These are phyloP conservation scores for Trichosporon ovoides DNA, from an alignment of 1,284 basidiomycete species.

Conservation along the genomic window DNA sequence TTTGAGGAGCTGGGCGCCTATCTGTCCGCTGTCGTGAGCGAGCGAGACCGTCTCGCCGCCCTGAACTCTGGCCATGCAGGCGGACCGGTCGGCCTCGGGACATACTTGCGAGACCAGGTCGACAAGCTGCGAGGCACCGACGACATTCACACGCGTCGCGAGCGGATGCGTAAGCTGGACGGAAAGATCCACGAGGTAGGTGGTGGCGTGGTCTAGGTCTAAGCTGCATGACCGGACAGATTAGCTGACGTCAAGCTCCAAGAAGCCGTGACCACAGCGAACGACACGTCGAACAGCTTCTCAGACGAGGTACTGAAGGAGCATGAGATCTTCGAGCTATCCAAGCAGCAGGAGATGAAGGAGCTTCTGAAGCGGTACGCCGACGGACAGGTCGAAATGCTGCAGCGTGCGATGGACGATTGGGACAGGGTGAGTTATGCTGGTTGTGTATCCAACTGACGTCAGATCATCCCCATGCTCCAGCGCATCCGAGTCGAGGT, in stretches of 20 bases:
- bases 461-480: constrained; percentile 68
- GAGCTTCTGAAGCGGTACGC: constrained; percentile 82
- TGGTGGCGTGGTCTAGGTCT: constrained; percentile 10
- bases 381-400: constrained; percentile 91
- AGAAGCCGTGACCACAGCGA: constrained; percentile 89
- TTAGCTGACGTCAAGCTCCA: constrained; percentile 60
- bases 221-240: not conserved
- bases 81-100: constrained; percentile 64
- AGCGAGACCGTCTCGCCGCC: constrained; percentile 85
- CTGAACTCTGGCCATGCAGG: constrained; percentile 58
- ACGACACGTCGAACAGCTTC: constrained; percentile 92
- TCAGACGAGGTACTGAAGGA: constrained; percentile 89
- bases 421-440: constrained; percentile 61
- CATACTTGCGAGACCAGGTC: constrained; percentile 89
- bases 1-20: constrained; percentile 97
- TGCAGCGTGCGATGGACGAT: constrained; percentile 82
- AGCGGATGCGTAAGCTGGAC: constrained; percentile 88
- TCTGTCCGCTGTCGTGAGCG: constrained; percentile 79
- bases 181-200: constrained; percentile 86
- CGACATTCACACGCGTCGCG: constrained; percentile 77
- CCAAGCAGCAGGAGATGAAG: constrained; percentile 93
- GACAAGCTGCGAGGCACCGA: constrained; percentile 87
- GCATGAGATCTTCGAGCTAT: constrained; percentile 79
- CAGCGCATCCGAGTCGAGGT: constrained; percentile 82
- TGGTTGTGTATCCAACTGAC: constrained; percentile 4